These are phyloP conservation scores for Xerocomus nothofagi DNA, from an alignment of 1,284 basidiomycete species.

Conservation along the genomic window DNA sequence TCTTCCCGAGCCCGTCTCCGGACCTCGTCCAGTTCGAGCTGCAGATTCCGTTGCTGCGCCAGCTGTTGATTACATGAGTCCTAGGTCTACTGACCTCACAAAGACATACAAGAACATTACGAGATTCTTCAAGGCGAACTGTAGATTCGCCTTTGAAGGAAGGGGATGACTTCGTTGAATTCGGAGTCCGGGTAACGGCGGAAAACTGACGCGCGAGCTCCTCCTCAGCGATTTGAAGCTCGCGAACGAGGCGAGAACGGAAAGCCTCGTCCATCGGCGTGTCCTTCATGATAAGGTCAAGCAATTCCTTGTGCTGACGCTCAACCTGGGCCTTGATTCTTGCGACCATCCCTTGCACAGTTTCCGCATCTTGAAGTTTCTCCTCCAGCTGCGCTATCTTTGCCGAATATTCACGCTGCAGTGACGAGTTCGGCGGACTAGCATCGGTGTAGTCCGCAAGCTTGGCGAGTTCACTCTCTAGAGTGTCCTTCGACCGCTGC, in stretches of 20 bases:
- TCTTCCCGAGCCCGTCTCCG: slow-evolving; percentile 65
- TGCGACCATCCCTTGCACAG: slow-evolving; percentile 49
- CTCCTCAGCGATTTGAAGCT: slow-evolving; percentile 66
- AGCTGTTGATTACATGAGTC: slow-evolving; percentile 40
- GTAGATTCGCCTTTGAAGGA: slow-evolving; percentile 66
- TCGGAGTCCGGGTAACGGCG: slow-evolving; percentile 20
- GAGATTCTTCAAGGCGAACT: slow-evolving; percentile 70
- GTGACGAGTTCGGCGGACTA: slow-evolving; percentile 48
- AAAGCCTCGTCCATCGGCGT: slow-evolving; percentile 62
- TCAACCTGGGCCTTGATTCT: slow-evolving; percentile 65
- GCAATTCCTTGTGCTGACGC: slow-evolving; percentile 69
- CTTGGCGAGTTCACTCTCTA: slow-evolving; percentile 69
- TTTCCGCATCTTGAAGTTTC: slow-evolving; percentile 58
- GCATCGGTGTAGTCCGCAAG: slow-evolving; percentile 61
- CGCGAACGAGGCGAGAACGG: slow-evolving; percentile 64
- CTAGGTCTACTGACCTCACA: neutral
- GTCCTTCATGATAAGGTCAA: slow-evolving; percentile 58
- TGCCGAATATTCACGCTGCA: slow-evolving; percentile 58
- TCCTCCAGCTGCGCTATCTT: slow-evolving; percentile 66
- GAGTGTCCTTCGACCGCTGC: slow-evolving; percentile 62
- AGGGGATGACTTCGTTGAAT: slow-evolving; percentile 49
- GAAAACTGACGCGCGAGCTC: slow-evolving; percentile 60
- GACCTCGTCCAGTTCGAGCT: slow-evolving; percentile 63
- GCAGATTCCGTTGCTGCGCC: slow-evolving; percentile 64
- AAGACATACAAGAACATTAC: slow-evolving; percentile 60